These are phyloP conservation scores for Alternaria metachromatica DNA, from an alignment of 2,329 filamentous ascomycete species.

Conservation along the genomic window DNA sequence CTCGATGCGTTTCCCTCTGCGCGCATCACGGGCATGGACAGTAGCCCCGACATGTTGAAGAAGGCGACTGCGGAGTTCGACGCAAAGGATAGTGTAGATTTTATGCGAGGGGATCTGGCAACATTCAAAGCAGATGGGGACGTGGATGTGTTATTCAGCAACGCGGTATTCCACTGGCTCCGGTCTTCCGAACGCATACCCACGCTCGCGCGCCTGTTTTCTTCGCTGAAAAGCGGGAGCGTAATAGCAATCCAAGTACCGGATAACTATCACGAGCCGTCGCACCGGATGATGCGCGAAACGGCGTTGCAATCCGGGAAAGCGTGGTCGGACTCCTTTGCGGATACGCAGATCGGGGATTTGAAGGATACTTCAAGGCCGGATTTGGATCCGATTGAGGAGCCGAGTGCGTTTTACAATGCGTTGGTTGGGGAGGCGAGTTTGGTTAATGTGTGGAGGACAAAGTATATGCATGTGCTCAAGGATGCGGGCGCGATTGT, in stretches of 20 bases:
- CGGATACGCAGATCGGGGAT: slow-evolving; percentile 24
- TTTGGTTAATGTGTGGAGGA: slow-evolving; percentile 62
- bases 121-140: slow-evolving; percentile 46
- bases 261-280: slow-evolving; percentile 59
- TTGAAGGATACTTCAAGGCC: slow-evolving; percentile 25
- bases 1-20: slow-evolving; percentile 57
- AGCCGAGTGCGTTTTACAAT: slow-evolving; percentile 58
- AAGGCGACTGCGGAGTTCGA: slow-evolving; percentile 54
- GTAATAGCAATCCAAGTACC: slow-evolving; percentile 63
- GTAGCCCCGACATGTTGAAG: slow-evolving; percentile 62
- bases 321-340: slow-evolving; percentile 50
- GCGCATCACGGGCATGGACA: slow-evolving; percentile 60
- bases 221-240: slow-evolving; percentile 51
- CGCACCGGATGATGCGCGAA: slow-evolving; percentile 60
- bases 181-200: slow-evolving; percentile 52
- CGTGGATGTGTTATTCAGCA: slow-evolving; percentile 58
- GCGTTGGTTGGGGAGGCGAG: slow-evolving; percentile 49
- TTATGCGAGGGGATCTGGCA: slow-evolving; percentile 56
- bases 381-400: slow-evolving; percentile 58
- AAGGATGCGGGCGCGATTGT: slow-evolving; percentile 59
- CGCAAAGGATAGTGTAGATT: slow-evolving; percentile 42
- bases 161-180: slow-evolving; percentile 68
- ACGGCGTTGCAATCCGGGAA: slow-evolving; percentile 40
- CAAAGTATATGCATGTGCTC: slow-evolving; percentile 61
- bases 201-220: slow-evolving; percentile 55